Conservation (phyloP, 371 early-diverging fungal genomes). For the Mortierella sp. region DNA sequence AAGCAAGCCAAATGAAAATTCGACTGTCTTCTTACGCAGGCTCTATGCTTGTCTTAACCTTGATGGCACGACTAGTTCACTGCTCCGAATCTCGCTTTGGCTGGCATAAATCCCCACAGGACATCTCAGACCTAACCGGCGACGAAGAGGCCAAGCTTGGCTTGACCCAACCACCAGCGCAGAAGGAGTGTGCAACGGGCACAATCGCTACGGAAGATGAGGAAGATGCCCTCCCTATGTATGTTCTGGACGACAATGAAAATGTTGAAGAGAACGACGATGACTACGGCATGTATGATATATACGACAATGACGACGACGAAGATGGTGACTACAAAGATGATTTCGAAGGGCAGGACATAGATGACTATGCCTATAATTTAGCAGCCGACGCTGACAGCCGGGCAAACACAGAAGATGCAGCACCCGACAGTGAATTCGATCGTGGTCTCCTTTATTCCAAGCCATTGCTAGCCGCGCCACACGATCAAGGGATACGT, state of each 20-base stretch:
- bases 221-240: too few relatives aligned
- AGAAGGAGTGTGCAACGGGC: not conserved
- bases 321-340: conserved; percentile 11
- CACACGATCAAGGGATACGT: not conserved
- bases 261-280: not conserved
- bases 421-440: not conserved
- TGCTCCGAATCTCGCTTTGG: not conserved
- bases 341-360: conserved; percentile 3
- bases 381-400: not conserved
- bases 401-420: not conserved
- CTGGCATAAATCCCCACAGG: not conserved
- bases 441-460: not conserved
- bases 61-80: not conserved
- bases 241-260: conserved; percentile 3
- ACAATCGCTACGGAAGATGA: not conserved
- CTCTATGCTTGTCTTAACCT: not conserved
- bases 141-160: too few relatives aligned
- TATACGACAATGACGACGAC: conserved; percentile 1
- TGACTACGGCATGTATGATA: not conserved
- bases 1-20: not conserved
- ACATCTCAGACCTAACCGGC: too few relatives aligned
- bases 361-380: not conserved
- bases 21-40: not conserved
- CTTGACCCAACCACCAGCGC: not conserved
- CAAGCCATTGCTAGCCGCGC: not conserved